Percentiles rank a stretch among this genome's conserved stretches.
These are phyloP conservation scores for Hymenoscyphus occultus DNA, from an alignment of 2,329 filamentous ascomycete genomes.

Conservation along the genomic window DNA sequence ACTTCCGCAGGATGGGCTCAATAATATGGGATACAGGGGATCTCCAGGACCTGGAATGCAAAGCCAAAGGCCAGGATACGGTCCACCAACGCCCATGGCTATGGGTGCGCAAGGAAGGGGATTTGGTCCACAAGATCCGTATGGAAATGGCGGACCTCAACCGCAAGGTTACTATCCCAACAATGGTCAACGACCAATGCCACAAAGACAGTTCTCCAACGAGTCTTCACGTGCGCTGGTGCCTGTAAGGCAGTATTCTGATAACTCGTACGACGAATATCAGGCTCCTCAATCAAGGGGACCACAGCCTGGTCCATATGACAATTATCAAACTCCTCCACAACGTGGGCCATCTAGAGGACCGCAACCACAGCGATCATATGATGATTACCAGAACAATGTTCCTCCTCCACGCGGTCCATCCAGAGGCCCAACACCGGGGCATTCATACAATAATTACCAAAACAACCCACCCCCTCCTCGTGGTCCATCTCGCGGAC, in stretches of 20 bases:
- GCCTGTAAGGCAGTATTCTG: constrained; percentile 27
- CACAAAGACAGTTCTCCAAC: constrained; percentile 27
- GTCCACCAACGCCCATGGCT: constrained; percentile 8
- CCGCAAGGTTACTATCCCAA: constrained; percentile 26
- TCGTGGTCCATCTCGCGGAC: constrained; percentile 14
- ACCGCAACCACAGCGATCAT: neutral
- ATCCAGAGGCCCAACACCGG: constrained; percentile 17
- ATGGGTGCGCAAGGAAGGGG: constrained; percentile 13
- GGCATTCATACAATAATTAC: neutral
- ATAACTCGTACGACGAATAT: constrained; percentile 22
- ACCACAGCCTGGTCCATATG: constrained; percentile 9
- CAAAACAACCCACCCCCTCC: neutral
- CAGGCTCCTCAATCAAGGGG: constrained; percentile 12
- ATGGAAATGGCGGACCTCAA: constrained; percentile 21
- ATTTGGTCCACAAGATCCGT: constrained; percentile 23
- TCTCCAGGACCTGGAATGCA: constrained; percentile 15
- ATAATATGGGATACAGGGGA: constrained; percentile 16
- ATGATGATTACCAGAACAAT: constrained; percentile 3
- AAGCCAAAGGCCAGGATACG: constrained; percentile 18
- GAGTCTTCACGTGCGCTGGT: constrained; percentile 26
- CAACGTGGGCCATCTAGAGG: constrained; percentile 3
- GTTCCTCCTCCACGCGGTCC: constrained; percentile 9
- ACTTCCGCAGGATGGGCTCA: constrained; percentile 17
- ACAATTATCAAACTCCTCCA: constrained; percentile 2
- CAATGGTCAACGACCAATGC: constrained; percentile 22